A percentile compares a stretch with the other conserved stretches of the same genome.
Evolutionary conservation across 306 rosid genomes (phyloP).

Genomic region (Arachis hypogaea): DNA sequence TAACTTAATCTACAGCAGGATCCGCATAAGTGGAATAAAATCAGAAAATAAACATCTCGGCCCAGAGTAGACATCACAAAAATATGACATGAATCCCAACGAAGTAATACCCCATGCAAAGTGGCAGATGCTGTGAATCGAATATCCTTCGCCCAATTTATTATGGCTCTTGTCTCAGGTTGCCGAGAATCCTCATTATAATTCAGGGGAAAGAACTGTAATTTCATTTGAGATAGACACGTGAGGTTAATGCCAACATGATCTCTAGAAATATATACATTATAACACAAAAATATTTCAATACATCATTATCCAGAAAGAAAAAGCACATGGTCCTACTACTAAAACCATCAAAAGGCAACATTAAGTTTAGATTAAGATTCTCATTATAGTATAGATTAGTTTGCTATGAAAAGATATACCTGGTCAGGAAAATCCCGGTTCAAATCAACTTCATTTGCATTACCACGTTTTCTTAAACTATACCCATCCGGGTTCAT

Average conservation of each 20-base stretch:
- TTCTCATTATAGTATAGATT: constrained; percentile 19
- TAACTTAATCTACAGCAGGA: constrained; percentile 31
- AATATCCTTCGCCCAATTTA: constrained; percentile 80
- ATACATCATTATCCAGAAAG: constrained; percentile 24
- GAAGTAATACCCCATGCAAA: constrained; percentile 89
- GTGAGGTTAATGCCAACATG: constrained; percentile 24
- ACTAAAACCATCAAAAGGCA: constrained; percentile 15
- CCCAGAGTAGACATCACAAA: constrained; percentile 9
- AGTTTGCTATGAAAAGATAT: constrained; percentile 3
- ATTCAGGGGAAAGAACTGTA: constrained; percentile 65
- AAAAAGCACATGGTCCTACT: constrained; percentile 5
- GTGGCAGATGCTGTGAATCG: constrained; percentile 95
- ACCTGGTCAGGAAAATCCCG: constrained; percentile 99
- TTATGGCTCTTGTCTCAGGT: constrained; percentile 93
- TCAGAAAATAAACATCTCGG: constrained; percentile 26
- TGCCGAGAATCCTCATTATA: constrained; percentile 66
- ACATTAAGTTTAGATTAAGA: background rate
- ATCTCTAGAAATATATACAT: constrained; percentile 17
- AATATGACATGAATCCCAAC: constrained; percentile 13
- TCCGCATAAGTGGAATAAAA: constrained; percentile 23
- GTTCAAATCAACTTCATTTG: constrained; percentile 81
- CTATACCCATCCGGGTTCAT: constrained; percentile 96
- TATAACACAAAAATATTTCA: background rate
- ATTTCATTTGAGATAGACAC: constrained; percentile 42
- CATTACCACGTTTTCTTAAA: constrained; percentile 80